Evolutionary conservation across 2,329 filamentous ascomycete genomes (phyloP).

Genomic region (Chaetomium olivaceum): DNA sequence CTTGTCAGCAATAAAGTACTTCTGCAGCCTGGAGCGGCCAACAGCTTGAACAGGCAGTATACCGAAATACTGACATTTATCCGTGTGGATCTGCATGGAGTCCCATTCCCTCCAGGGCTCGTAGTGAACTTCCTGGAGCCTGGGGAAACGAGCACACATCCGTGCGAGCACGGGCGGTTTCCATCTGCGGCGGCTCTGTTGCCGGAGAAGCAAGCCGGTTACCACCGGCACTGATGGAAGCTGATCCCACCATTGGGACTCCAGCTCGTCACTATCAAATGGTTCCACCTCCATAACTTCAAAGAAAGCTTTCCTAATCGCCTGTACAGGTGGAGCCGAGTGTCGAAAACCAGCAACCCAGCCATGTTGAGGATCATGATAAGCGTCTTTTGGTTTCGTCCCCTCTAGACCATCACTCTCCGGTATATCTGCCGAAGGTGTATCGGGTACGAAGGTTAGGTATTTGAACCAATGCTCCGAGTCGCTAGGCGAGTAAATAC

Average conservation of each 20-base stretch:
- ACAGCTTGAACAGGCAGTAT: neutral
- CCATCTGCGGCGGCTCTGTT: slow-evolving; percentile 10
- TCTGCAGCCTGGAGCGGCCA: neutral
- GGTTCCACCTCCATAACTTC: neutral
- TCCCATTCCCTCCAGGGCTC: slow-evolving; percentile 14
- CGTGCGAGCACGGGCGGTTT: neutral
- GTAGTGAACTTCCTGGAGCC: slow-evolving; percentile 10
- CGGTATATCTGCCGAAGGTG: neutral
- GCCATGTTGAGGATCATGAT: neutral
- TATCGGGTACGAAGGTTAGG: neutral
- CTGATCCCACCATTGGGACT: slow-evolving; percentile 5
- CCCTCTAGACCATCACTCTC: neutral
- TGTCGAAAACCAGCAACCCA: neutral
- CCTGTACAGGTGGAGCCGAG: neutral
- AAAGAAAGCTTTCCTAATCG: neutral
- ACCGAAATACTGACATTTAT: neutral
- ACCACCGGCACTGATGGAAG: slow-evolving; percentile 4
- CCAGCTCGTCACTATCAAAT: neutral
- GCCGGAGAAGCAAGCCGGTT: slow-evolving; percentile 3
- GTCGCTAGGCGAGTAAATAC: slow-evolving; percentile 8
- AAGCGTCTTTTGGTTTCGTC: neutral
- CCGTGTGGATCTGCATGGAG: neutral
- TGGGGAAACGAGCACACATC: slow-evolving; percentile 6
- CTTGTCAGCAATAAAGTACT: neutral
- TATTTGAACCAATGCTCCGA: slow-evolving; percentile 9